Evolutionary conservation across 2,329 filamentous ascomycete species (phyloP), one percentile per base, ranked within the genome.

Genomic region (Clarireedia hainanense): DNA sequence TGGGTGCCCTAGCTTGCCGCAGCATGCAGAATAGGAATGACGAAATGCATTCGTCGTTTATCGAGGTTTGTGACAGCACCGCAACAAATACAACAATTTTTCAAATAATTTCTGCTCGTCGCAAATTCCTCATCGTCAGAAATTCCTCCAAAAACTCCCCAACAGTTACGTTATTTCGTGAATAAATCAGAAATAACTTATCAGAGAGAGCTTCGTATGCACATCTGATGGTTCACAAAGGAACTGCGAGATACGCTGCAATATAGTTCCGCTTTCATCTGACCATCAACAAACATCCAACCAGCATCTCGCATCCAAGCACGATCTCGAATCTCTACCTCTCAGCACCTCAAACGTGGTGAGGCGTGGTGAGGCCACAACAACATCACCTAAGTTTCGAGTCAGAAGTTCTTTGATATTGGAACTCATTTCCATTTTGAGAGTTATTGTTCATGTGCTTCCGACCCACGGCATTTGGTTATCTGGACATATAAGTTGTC

Each of bases 361-460:
- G 20, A 14, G 20, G 20, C 20, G 20, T 20, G 20, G 20, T 20
- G 20, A 30, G 52, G 45, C 47, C 39, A 57, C 55, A 60, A 53
- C 53, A 57, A 47, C 58, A 53, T 58, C 49, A 45, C 39, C 36
- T 47, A 42, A 15, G 14, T 52, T 36, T 34, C 42, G 37, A 53
- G 43, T 49, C 51, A 57, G 34, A 52, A 23, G n/a, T 55, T 57
- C 57, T 58, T 56, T 39, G 15, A 50, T 34, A 26, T 34, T 34
- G 30, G 30, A 34, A 34, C 45, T 45, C 23, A 23, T 47, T 40
- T 42, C 36, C 45, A 45, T 14, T 17, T 34, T 17, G 2, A 40
- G 6, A 55, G 27, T 34, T 34, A 7, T 7, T 20, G 55, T 50
- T 57, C 57, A 58, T 61, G 57, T 59, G 58, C 52, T 37, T 50